Conservation (phyloP, 768 basidiomycete genomes). For the Psilocybe cubensis region DNA sequence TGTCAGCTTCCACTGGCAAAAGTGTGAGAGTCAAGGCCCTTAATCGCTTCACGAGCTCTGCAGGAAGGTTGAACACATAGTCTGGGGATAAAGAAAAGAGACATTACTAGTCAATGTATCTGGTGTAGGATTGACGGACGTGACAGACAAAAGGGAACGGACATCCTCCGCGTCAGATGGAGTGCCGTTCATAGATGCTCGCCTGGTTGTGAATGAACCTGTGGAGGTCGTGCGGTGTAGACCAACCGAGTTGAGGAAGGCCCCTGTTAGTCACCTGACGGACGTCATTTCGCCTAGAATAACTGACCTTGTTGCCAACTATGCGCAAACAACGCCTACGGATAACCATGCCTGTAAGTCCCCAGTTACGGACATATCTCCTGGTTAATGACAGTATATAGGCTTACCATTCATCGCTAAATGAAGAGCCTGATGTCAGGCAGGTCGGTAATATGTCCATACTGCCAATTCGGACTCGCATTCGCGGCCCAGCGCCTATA, state of each 20-base stretch:
- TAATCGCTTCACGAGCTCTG: slow-evolving; percentile 83
- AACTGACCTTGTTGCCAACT: slow-evolving; percentile 27
- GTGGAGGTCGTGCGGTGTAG: slow-evolving; percentile 1
- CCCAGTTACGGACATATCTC: slow-evolving; percentile 6
- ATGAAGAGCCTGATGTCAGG: slow-evolving; percentile 80
- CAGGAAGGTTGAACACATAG: neutral
- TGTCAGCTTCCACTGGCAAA: slow-evolving; percentile 81
- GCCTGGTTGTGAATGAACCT: slow-evolving; percentile 28
- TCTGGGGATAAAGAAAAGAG: slow-evolving; percentile 2
- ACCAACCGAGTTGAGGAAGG: neutral
- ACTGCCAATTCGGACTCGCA: slow-evolving; percentile 88
- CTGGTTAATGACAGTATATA: slow-evolving; percentile 33
- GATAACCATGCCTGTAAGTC: slow-evolving; percentile 57
- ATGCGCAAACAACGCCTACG: slow-evolving; percentile 30
- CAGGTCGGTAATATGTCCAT: slow-evolving; percentile 90
- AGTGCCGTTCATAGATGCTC: slow-evolving; percentile 26
- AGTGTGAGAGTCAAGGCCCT: slow-evolving; percentile 75
- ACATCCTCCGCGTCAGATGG: slow-evolving; percentile 42
- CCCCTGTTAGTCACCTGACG: slow-evolving; percentile 21
- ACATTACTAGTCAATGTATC: slow-evolving; percentile 76
- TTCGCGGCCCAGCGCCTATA: slow-evolving; percentile 90
- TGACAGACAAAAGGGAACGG: slow-evolving; percentile 45
- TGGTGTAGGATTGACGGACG: slow-evolving; percentile 60
- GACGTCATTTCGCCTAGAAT: slow-evolving; percentile 29
- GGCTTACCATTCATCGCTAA: slow-evolving; percentile 97